These are phyloP conservation scores for Dothidotthia symphoricarpi DNA, from an alignment of 2,329 filamentous ascomycete species.

Conservation along the genomic window DNA sequence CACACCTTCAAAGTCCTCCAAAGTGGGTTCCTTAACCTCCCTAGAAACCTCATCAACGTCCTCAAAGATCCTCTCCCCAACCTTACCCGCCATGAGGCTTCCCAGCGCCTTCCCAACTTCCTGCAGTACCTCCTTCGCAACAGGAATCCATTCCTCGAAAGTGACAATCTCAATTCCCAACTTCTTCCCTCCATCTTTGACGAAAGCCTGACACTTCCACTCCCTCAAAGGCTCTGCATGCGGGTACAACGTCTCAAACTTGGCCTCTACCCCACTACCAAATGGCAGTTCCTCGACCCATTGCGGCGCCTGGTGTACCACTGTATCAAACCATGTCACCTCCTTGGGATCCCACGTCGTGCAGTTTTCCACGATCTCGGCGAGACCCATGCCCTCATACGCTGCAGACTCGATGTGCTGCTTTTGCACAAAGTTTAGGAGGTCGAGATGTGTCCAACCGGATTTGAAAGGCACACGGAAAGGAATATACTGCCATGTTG, in stretches of 20 bases:
- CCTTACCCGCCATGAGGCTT: slow-evolving; percentile 20
- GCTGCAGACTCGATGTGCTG: slow-evolving; percentile 36
- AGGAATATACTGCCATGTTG: slow-evolving; percentile 67
- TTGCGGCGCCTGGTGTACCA: slow-evolving; percentile 45
- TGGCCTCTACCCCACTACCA: slow-evolving; percentile 31
- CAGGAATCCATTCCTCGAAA: slow-evolving; percentile 55
- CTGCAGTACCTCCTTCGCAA: slow-evolving; percentile 53
- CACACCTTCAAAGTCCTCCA: slow-evolving; percentile 24
- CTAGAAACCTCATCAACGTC: not conserved
- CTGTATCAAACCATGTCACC: slow-evolving; percentile 37
- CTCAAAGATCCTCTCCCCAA: slow-evolving; percentile 21
- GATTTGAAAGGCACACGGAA: slow-evolving; percentile 58
- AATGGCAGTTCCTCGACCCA: slow-evolving; percentile 59
- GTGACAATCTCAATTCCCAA: slow-evolving; percentile 61
- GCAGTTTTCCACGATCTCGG: slow-evolving; percentile 37
- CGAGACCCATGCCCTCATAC: slow-evolving; percentile 41
- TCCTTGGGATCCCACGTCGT: slow-evolving; percentile 31
- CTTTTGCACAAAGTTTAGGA: slow-evolving; percentile 37
- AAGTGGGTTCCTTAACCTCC: slow-evolving; percentile 6
- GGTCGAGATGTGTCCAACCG: slow-evolving; percentile 44
- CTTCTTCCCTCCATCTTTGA: slow-evolving; percentile 49
- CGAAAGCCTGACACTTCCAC: slow-evolving; percentile 63
- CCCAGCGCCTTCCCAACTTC: slow-evolving; percentile 37
- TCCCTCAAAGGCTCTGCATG: slow-evolving; percentile 39
- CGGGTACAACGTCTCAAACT: slow-evolving; percentile 59